Evolutionary conservation across 805 yeast species (phyloP).

Genomic region (Hanseniaspora osmophila): DNA sequence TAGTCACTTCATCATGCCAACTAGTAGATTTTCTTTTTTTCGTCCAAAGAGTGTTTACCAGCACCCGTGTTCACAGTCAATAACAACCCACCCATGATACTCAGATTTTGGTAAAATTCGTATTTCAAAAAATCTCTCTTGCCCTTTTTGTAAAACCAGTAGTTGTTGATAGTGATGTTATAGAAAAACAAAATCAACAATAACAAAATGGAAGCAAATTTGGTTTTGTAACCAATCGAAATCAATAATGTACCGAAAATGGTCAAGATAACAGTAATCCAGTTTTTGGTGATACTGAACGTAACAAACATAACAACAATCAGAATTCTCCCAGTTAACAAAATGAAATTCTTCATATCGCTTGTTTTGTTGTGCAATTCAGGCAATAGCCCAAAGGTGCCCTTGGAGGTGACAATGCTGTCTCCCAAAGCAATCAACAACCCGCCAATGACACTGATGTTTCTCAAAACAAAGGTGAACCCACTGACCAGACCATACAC

Average conservation of each 20-base stretch:
- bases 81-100: slow-evolving; percentile 87
- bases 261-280: slow-evolving; percentile 54
- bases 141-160: slow-evolving; percentile 63
- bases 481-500: slow-evolving; percentile 81
- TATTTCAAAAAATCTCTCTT: slow-evolving; percentile 80
- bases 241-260: slow-evolving; percentile 64
- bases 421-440: slow-evolving; percentile 76
- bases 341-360: slow-evolving; percentile 54
- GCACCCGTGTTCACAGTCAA: slow-evolving; percentile 92
- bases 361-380: slow-evolving; percentile 50
- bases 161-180: slow-evolving; percentile 70
- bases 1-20: too few relatives aligned
- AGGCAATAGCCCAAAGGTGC: slow-evolving; percentile 32
- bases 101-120: slow-evolving; percentile 86
- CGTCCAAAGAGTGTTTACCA: slow-evolving; percentile 85
- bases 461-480: slow-evolving; percentile 68
- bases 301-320: slow-evolving; percentile 75
- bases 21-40: slow-evolving; percentile 68
- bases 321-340: slow-evolving; percentile 78
- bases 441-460: slow-evolving; percentile 85
- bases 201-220: slow-evolving; percentile 60
- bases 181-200: slow-evolving; percentile 60
- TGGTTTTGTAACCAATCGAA: slow-evolving; percentile 85
- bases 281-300: slow-evolving; percentile 61
- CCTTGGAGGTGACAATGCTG: slow-evolving; percentile 63